phyloP scores from a whole-genome alignment of 192 early-diverging fungal species.

The Allomyces arbusculus region DNA sequence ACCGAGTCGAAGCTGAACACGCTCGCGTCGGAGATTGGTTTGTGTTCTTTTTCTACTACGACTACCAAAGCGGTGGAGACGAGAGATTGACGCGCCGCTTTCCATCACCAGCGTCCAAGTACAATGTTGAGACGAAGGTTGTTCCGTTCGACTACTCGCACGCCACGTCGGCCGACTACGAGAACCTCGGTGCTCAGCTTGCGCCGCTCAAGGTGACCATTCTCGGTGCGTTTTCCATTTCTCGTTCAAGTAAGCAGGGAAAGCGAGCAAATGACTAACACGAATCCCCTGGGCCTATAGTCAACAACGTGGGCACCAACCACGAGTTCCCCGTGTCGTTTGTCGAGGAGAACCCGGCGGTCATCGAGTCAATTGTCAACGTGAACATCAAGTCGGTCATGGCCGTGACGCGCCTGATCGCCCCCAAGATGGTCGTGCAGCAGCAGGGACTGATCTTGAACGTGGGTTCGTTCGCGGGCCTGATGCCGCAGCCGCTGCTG shows the following conservation, averaged over 20 bases:
- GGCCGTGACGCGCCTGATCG: constrained; percentile 53
- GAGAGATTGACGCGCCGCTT: background rate
- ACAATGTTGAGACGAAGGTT: constrained; percentile 38
- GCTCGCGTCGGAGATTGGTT: constrained; percentile 46
- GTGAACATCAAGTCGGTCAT: constrained; percentile 72
- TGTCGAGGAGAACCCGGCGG: constrained; percentile 43
- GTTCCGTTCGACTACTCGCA: constrained; percentile 65
- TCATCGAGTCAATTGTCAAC: constrained; percentile 53
- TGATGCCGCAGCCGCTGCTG: constrained; percentile 62
- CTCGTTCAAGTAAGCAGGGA: no score
- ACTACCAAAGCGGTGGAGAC: background rate
- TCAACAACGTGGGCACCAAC: constrained; percentile 89
- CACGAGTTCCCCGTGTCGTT: constrained; percentile 80
- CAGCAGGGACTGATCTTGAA: constrained; percentile 75
- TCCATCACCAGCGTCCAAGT: constrained; percentile 16
- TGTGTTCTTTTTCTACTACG: background rate
- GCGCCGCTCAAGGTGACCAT: constrained; percentile 33
- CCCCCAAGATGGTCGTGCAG: constrained; percentile 57
- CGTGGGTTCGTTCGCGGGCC: constrained; percentile 72
- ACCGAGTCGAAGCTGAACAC: constrained; percentile 57
- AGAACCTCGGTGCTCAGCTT: constrained; percentile 33
- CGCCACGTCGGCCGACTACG: constrained; percentile 40
- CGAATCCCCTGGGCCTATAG: no score
- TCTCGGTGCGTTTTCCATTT: constrained; percentile 4
- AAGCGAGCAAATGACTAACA: no score